phyloP scores from a whole-genome alignment of 2,329 filamentous ascomycete genomes.

The Penicillium sp. region DNA sequence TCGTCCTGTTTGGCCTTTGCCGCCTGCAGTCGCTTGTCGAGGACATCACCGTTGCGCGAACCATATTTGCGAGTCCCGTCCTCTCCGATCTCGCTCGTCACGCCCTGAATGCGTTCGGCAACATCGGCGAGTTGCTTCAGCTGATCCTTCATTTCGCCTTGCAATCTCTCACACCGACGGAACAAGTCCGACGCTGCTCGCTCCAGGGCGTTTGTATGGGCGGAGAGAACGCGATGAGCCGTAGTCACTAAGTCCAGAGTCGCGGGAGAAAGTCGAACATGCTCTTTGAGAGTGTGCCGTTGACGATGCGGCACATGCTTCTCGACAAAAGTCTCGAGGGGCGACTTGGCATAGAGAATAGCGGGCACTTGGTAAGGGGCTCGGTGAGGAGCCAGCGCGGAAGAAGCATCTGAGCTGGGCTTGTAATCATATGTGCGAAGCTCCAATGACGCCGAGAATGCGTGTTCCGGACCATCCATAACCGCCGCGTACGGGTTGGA shows the following conservation, averaged over 20 bases:
- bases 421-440: constrained; percentile 23
- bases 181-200: constrained; percentile 48
- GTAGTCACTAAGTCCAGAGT: constrained; percentile 44
- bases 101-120: constrained; percentile 40
- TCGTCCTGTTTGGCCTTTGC: constrained; percentile 37
- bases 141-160: constrained; percentile 44
- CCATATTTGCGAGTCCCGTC: constrained; percentile 30
- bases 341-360: constrained; percentile 35
- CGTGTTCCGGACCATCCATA: constrained; percentile 44
- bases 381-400: constrained; percentile 29
- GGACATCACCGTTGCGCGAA: constrained; percentile 26
- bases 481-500: constrained; percentile 47
- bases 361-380: constrained; percentile 40
- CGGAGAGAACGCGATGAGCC: constrained; percentile 43
- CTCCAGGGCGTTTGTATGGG: constrained; percentile 43
- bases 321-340: constrained; percentile 38
- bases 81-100: constrained; percentile 36
- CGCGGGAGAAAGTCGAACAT: constrained; percentile 44
- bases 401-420: constrained; percentile 15
- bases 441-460: constrained; percentile 25
- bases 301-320: constrained; percentile 40
- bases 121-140: constrained; percentile 41
- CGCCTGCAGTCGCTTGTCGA: constrained; percentile 37
- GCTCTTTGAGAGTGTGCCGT: constrained; percentile 38
- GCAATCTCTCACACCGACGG: constrained; percentile 45